Conservation (phyloP, 495 filamentous ascomycete genomes). For the Polyplosphaeria fusca region DNA sequence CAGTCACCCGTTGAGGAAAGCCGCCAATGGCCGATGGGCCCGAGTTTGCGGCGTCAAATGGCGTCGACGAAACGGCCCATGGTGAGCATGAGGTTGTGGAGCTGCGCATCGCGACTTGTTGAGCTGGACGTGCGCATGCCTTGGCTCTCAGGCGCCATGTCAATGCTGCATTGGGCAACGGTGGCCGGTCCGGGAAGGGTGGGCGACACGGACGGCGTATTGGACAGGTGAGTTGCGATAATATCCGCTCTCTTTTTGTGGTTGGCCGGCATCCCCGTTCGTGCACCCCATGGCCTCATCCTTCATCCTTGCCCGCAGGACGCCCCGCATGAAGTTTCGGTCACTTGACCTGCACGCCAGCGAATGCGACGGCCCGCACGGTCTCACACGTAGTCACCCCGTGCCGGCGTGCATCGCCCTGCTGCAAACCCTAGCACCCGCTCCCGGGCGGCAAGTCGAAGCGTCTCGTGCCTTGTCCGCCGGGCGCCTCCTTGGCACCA, state of each 20-base stretch:
- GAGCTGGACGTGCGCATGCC: constrained; percentile 77
- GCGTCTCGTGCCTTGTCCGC: constrained; percentile 21
- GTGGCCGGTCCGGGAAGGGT: constrained; percentile 69
- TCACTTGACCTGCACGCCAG: constrained; percentile 61
- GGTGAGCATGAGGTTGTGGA: constrained; percentile 68
- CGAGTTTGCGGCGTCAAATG: constrained; percentile 14
- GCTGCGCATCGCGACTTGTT: constrained; percentile 64
- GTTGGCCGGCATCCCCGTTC: constrained; percentile 27
- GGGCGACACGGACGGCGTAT: constrained; percentile 67
- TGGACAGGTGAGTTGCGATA: constrained; percentile 78
- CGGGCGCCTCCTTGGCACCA: constrained; percentile 9
- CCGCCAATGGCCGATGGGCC: constrained; percentile 24
- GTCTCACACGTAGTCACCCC: constrained; percentile 28
- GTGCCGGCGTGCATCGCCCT: constrained; percentile 44
- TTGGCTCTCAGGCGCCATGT: constrained; percentile 70
- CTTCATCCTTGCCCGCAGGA: constrained; percentile 32
- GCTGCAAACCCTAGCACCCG: constrained; percentile 30
- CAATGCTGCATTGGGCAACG: constrained; percentile 68
- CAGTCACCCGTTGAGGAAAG: constrained; percentile 27
- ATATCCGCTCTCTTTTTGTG: constrained; percentile 25
- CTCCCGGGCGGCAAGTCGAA: constrained; percentile 31
- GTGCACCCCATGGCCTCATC: neutral
- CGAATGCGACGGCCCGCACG: constrained; percentile 31
- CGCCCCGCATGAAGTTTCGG: constrained; percentile 59
- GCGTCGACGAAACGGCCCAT: constrained; percentile 59